Evolutionary conservation across 2,329 filamentous ascomycete genomes (phyloP).

Genomic region (Seiridium unicorne): DNA sequence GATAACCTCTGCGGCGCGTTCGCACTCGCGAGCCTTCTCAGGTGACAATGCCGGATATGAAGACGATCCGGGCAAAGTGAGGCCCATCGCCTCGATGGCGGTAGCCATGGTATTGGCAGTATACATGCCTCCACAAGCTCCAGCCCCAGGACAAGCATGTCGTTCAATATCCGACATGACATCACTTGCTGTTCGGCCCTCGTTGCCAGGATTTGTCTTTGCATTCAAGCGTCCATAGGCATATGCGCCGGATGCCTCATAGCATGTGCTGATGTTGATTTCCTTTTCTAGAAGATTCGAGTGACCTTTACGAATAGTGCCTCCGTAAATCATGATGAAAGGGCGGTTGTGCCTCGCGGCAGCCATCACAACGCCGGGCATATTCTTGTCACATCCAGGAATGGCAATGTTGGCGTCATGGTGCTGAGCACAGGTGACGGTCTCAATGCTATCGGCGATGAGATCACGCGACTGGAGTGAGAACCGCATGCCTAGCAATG

Average conservation of each 20-base stretch:
- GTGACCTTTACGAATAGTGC: conserved; percentile 80
- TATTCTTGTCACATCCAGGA: conserved; percentile 99
- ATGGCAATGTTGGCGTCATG: conserved; percentile 97
- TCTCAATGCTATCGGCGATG: conserved; percentile 96
- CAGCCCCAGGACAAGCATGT: conserved; percentile 71
- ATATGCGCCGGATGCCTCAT: conserved; percentile 83
- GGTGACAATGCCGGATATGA: conserved; percentile 79
- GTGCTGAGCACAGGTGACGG: conserved; percentile 98
- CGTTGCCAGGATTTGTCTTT: conserved; percentile 57
- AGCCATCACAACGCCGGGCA: conserved; percentile 89
- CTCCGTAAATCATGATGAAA: conserved; percentile 91
- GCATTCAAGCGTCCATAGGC: conserved; percentile 73
- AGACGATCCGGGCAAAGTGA: conserved; percentile 79
- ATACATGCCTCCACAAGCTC: conserved; percentile 79
- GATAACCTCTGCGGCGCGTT: conserved; percentile 77
- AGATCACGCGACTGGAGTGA: conserved; percentile 88
- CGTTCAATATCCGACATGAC: conserved; percentile 79
- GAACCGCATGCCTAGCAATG: conserved; percentile 86
- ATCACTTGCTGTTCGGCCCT: conserved; percentile 67
- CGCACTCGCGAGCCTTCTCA: conserved; percentile 83
- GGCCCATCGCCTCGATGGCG: conserved; percentile 80
- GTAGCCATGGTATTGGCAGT: conserved; percentile 91
- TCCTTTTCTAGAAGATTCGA: conserved; percentile 69
- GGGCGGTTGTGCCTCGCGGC: conserved; percentile 86
- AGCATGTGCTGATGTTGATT: conserved; percentile 85